Evolutionary conservation across 306 rosid genomes (phyloP).

Genomic region (Cucurbita ficifolia): DNA sequence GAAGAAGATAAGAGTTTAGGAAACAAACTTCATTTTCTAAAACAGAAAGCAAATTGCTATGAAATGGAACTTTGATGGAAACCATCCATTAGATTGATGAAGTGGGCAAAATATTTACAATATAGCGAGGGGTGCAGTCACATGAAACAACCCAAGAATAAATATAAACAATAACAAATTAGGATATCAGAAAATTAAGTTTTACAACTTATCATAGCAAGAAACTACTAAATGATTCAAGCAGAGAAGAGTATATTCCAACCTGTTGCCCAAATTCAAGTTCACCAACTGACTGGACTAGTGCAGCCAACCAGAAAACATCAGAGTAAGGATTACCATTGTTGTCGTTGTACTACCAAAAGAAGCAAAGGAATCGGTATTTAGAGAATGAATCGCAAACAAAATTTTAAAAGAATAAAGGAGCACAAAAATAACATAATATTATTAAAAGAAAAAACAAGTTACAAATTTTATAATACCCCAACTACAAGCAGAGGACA

Average conservation of each 20-base stretch:
- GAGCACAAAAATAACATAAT: neutral
- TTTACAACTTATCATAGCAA: neutral
- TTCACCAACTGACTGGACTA: conserved; percentile 83
- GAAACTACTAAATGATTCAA: neutral
- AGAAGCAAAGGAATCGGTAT: neutral
- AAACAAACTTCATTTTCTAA: neutral
- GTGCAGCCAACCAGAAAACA: conserved; percentile 89
- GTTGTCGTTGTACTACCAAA: conserved; percentile 82
- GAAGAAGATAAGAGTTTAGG: neutral
- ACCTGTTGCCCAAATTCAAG: conserved; percentile 98
- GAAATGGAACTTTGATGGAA: neutral
- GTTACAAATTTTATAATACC: neutral
- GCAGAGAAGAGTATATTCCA: neutral
- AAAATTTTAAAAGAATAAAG: neutral
- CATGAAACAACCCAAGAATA: too few species aligned
- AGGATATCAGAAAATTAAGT: neutral
- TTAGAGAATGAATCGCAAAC: neutral
- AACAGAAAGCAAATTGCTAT: neutral
- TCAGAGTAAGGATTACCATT: conserved; percentile 86
- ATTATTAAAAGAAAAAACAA: neutral
- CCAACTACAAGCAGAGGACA: neutral
- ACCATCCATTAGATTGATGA: neutral
- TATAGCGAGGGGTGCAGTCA: neutral
- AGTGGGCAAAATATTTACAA: neutral
- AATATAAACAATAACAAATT: neutral